Conservation (phyloP, 352 stramenopile species). For the Phytophthora niederhauseri region DNA sequence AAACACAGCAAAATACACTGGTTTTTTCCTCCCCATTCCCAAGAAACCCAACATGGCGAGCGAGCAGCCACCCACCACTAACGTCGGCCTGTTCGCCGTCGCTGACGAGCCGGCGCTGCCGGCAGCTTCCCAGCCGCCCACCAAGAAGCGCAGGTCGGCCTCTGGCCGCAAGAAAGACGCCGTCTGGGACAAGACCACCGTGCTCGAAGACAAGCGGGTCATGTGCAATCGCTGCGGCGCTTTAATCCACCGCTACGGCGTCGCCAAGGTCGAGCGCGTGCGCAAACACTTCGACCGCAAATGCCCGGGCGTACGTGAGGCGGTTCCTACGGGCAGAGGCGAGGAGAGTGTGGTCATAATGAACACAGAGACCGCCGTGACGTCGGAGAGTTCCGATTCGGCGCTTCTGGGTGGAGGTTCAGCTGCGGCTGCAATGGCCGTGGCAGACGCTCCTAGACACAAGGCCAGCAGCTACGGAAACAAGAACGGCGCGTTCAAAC, state of each 20-base stretch:
- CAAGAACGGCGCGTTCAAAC: slow-evolving; percentile 70
- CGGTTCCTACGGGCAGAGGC: neutral
- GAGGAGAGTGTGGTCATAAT: neutral
- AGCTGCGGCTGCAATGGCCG: neutral
- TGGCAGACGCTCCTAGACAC: neutral
- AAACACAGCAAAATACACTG: slow-evolving; percentile 18
- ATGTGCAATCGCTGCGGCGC: slow-evolving; percentile 66
- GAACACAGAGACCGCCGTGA: slow-evolving; percentile 3
- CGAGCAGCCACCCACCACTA: slow-evolving; percentile 17
- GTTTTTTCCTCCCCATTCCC: slow-evolving; percentile 11
- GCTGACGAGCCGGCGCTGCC: slow-evolving; percentile 15
- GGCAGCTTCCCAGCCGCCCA: slow-evolving; percentile 1
- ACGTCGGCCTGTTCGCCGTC: slow-evolving; percentile 13
- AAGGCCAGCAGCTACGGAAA: slow-evolving; percentile 34
- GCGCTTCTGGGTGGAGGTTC: neutral
- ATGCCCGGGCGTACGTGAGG: slow-evolving; percentile 41
- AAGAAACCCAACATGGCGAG: slow-evolving; percentile 34
- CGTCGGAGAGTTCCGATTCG: neutral
- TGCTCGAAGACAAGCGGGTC: slow-evolving; percentile 61
- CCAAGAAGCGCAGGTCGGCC: slow-evolving; percentile 42
- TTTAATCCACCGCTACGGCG: slow-evolving; percentile 72
- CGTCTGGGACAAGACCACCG: slow-evolving; percentile 65
- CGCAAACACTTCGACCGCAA: slow-evolving; percentile 72
- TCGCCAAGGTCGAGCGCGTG: slow-evolving; percentile 75
- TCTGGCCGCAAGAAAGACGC: slow-evolving; percentile 54